Percentiles rank a stretch among this genome's conserved stretches.
Conservation (phyloP, 768 basidiomycete genomes). For the Tephrocybe sp. region DNA sequence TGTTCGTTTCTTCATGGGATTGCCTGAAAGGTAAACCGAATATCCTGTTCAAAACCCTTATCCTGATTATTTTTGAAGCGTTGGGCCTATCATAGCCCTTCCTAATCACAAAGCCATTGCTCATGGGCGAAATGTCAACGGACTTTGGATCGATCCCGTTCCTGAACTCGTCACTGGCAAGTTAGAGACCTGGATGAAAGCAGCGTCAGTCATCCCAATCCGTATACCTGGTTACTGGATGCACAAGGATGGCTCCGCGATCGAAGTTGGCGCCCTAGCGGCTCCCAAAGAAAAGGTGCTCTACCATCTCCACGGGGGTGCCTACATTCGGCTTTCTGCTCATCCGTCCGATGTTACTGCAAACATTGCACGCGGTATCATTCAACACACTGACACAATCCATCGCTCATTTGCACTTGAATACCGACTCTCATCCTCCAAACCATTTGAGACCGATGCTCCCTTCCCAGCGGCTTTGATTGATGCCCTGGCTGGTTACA, state of each 20-base stretch:
- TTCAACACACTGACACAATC: constrained; percentile 44
- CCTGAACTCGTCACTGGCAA: constrained; percentile 44
- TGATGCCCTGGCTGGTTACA: constrained; percentile 73
- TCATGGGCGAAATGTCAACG: constrained; percentile 39
- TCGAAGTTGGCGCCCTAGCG: constrained; percentile 36
- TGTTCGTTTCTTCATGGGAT: constrained; percentile 27
- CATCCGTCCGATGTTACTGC: constrained; percentile 53
- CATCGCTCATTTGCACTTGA: constrained; percentile 61
- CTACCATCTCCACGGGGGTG: constrained; percentile 68
- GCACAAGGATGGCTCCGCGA: constrained; percentile 38
- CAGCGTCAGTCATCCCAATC: constrained; percentile 37
- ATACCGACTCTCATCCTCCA: constrained; percentile 62
- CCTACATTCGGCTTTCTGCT: constrained; percentile 52
- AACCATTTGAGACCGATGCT: constrained; percentile 40
- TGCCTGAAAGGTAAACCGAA: constrained; percentile 26
- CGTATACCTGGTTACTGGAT: constrained; percentile 61
- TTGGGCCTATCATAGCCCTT: constrained; percentile 28
- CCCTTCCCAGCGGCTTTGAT: constrained; percentile 78
- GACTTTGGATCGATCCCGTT: constrained; percentile 48
- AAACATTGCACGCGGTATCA: constrained; percentile 43
- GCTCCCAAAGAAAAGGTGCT: constrained; percentile 54
- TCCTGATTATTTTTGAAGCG: constrained; percentile 22
- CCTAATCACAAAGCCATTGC: constrained; percentile 43
- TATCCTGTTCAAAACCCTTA: background rate
- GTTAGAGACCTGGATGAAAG: constrained; percentile 38